A percentile compares a stretch with the other conserved stretches of the same genome.
Evolutionary conservation across 179 eudicot genomes (phyloP).

Genomic region (Camellia oleifera): DNA sequence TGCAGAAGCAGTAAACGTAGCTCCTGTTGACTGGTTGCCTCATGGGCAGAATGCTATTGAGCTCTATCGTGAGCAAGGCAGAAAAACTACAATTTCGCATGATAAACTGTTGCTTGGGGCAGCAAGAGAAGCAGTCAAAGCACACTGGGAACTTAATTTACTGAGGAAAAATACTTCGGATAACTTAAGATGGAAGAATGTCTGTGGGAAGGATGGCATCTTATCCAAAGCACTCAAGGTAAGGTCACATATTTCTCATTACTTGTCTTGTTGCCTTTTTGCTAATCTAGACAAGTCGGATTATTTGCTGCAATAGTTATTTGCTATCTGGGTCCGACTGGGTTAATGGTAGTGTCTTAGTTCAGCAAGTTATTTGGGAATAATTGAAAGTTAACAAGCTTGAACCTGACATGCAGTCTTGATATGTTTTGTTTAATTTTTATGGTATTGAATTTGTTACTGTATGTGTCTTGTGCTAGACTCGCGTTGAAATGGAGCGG

Average conservation of each 20-base stretch:
- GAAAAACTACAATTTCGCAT: conserved; percentile 92
- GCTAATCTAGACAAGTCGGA: background rate
- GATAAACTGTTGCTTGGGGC: conserved; percentile 97
- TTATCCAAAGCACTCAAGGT: conserved; percentile 87
- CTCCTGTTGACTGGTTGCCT: conserved; percentile 98
- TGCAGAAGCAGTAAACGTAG: conserved; percentile 99
- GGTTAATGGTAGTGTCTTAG: background rate
- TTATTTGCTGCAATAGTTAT: background rate
- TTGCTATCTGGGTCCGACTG: background rate
- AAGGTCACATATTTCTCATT: background rate
- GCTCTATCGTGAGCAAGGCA: conserved; percentile 83
- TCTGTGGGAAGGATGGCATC: conserved; percentile 89
- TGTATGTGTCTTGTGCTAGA: conserved; percentile 31
- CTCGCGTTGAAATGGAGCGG: conserved; percentile 81
- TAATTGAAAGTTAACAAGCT: background rate
- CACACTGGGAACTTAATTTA: conserved; percentile 86
- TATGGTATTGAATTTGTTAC: background rate
- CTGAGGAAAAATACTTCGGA: conserved; percentile 62
- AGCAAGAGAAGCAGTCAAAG: conserved; percentile 95
- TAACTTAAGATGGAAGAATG: conserved; percentile 81
- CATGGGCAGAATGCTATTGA: conserved; percentile 97
- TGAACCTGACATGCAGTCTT: background rate
- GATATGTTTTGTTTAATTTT: background rate
- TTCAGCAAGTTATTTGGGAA: background rate
- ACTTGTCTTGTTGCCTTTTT: background rate